These are phyloP conservation scores for Aspergillus brunneoviolaceus DNA, from an alignment of 2,329 filamentous ascomycete species.

Conservation along the genomic window DNA sequence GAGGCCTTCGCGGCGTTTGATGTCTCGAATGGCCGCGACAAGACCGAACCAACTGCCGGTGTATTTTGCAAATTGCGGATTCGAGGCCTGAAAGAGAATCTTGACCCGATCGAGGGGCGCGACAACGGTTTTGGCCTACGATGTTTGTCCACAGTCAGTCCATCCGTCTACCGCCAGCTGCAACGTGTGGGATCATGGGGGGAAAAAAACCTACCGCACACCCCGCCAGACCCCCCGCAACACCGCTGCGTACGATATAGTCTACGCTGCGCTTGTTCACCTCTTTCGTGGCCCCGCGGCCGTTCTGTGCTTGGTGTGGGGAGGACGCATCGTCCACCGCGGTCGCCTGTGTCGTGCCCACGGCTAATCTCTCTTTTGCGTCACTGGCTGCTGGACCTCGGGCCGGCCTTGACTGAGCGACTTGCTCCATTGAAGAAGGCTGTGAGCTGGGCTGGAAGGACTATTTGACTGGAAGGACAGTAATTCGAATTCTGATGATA, in stretches of 20 bases:
- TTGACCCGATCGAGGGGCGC: slow-evolving; percentile 96
- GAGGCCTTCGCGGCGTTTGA: slow-evolving; percentile 71
- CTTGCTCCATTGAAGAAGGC: slow-evolving; percentile 33
- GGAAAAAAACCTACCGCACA: slow-evolving; percentile 68
- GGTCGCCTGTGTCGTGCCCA: slow-evolving; percentile 18
- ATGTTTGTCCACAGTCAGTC: slow-evolving; percentile 8
- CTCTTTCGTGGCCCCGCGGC: slow-evolving; percentile 35
- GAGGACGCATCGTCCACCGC: slow-evolving; percentile 17
- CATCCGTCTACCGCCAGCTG: background rate
- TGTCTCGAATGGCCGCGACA: slow-evolving; percentile 76
- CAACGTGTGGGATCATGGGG: background rate
- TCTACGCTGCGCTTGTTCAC: slow-evolving; percentile 72
- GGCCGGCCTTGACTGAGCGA: slow-evolving; percentile 25
- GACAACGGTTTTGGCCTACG: slow-evolving; percentile 88
- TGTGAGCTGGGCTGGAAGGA: slow-evolving; percentile 20
- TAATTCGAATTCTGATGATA: slow-evolving; percentile 10
- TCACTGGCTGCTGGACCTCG: slow-evolving; percentile 21
- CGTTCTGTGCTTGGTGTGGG: slow-evolving; percentile 14
- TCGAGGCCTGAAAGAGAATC: slow-evolving; percentile 95
- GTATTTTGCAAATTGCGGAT: slow-evolving; percentile 91
- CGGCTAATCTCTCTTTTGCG: slow-evolving; percentile 15
- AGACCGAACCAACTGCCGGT: slow-evolving; percentile 85
- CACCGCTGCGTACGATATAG: slow-evolving; percentile 77
- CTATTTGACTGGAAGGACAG: slow-evolving; percentile 12
- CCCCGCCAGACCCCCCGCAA: slow-evolving; percentile 87